Conservation (phyloP, 2,329 filamentous ascomycete species). For the Penicillium palitans region DNA sequence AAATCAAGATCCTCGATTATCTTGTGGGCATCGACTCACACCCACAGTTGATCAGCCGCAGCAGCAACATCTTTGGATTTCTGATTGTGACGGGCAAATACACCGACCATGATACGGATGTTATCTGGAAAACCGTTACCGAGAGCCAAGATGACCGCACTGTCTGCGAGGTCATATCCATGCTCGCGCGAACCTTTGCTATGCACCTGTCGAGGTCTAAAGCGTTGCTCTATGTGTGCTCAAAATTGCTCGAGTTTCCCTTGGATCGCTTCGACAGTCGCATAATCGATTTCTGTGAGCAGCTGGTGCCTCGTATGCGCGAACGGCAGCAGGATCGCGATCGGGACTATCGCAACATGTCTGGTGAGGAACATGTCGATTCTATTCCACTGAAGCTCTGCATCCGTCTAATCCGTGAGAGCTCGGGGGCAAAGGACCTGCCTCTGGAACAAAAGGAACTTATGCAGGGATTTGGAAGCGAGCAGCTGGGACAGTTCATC, state of each 20-base stretch:
- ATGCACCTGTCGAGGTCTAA: constrained; percentile 45
- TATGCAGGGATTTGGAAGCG: constrained; percentile 63
- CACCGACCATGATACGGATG: constrained; percentile 68
- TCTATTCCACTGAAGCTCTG: constrained; percentile 55
- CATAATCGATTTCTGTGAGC: constrained; percentile 63
- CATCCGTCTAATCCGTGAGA: constrained; percentile 70
- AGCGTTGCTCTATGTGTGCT: constrained; percentile 65
- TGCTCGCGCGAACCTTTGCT: constrained; percentile 56
- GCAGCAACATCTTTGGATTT: constrained; percentile 83
- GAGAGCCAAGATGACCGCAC: constrained; percentile 81
- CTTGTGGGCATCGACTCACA: constrained; percentile 89
- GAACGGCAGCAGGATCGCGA: constrained; percentile 45
- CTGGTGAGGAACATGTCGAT: constrained; percentile 34
- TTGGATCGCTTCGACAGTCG: constrained; percentile 62
- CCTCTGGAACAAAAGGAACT: constrained; percentile 60
- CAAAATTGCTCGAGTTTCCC: constrained; percentile 67
- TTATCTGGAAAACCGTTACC: constrained; percentile 79
- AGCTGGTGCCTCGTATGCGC: constrained; percentile 54
- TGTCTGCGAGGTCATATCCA: constrained; percentile 73
- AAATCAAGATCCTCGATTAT: constrained; percentile 76
- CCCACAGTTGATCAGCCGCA: constrained; percentile 80
- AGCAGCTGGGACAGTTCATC: constrained; percentile 63
- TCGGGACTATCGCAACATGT: constrained; percentile 26
- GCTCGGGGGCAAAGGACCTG: constrained; percentile 58
- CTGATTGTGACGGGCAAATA: constrained; percentile 77